Conservation (phyloP, 805 yeast genomes). For the Lipomyces kockii region DNA sequence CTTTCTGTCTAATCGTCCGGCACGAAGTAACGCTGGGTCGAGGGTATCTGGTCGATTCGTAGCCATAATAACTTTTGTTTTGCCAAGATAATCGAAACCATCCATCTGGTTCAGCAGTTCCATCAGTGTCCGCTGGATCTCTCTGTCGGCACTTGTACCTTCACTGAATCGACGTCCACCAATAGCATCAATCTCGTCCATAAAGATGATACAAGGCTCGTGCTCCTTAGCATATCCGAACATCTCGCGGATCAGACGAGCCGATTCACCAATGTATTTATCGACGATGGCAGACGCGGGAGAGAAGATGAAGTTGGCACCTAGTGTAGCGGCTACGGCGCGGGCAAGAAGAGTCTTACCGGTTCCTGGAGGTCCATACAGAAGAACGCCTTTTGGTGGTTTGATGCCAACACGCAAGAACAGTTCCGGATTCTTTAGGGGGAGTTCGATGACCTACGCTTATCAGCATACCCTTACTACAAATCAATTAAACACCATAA, state of each 20-base stretch:
- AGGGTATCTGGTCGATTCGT: conserved; percentile 98
- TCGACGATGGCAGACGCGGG: conserved; percentile 98
- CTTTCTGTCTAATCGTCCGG: conserved; percentile 96
- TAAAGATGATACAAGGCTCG: conserved; percentile 96
- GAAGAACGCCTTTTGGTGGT: conserved; percentile 97
- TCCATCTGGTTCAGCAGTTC: conserved; percentile 97
- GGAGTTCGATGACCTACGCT: conserved; percentile 84
- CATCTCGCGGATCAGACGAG: conserved; percentile 96
- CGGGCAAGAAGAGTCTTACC: conserved; percentile 96
- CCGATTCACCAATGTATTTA: conserved; percentile 97
- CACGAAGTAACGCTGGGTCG: conserved; percentile 96
- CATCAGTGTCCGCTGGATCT: conserved; percentile 97
- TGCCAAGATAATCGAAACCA: conserved; percentile 95
- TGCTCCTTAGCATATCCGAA: conserved; percentile 97
- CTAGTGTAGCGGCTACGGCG: conserved; percentile 98
- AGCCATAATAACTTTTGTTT: conserved; percentile 97
- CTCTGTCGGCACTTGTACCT: conserved; percentile 98
- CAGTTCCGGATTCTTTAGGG: conserved; percentile 94
- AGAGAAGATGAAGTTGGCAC: conserved; percentile 96
- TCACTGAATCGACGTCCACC: conserved; percentile 98
- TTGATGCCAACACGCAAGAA: conserved; percentile 95
- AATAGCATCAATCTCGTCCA: conserved; percentile 99
- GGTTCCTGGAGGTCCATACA: conserved; percentile 99
- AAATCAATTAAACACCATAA: background rate
- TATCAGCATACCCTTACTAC: background rate